phyloP scores from a whole-genome alignment of 768 basidiomycete species.

The Filobasidium wieringae region DNA sequence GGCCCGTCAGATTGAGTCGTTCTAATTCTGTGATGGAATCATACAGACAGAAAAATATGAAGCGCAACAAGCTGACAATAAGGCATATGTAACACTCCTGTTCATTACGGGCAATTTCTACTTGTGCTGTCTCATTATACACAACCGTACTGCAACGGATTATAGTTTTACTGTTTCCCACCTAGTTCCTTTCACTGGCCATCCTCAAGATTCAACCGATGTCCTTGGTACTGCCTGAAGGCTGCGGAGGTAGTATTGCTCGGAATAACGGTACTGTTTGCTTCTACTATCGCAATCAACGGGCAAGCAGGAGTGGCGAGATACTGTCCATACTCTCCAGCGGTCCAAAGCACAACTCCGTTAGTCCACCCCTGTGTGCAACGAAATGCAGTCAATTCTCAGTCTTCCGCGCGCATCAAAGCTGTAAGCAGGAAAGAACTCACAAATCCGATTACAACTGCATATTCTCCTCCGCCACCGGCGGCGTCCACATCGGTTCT shows the following conservation, averaged over 20 bases:
- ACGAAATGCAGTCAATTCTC: neutral
- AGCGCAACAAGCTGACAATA: too few species aligned
- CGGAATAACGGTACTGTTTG: slow-evolving; percentile 14
- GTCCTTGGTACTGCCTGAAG: too few species aligned
- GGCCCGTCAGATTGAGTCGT: too few species aligned
- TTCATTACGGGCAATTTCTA: too few species aligned
- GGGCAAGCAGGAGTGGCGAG: slow-evolving; percentile 34
- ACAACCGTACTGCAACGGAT: too few species aligned
- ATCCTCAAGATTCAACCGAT: too few species aligned
- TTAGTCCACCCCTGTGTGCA: slow-evolving; percentile 33
- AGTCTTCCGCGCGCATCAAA: neutral
- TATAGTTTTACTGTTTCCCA: too few species aligned
- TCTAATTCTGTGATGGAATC: too few species aligned
- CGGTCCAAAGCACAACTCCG: slow-evolving; percentile 35
- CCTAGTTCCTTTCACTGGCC: too few species aligned
- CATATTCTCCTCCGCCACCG: slow-evolving; percentile 61
- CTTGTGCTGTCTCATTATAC: too few species aligned
- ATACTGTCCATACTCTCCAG: slow-evolving; percentile 35
- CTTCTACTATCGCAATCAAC: slow-evolving; percentile 29
- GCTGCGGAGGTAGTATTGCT: neutral
- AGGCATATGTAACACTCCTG: too few species aligned
- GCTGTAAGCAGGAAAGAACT: neutral
- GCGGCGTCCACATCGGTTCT: slow-evolving; percentile 49
- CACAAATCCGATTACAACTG: slow-evolving; percentile 52
- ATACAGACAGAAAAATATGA: too few species aligned